Conservation (phyloP, 2,329 filamentous ascomycete genomes). For the Trichoderma arundinaceum region DNA sequence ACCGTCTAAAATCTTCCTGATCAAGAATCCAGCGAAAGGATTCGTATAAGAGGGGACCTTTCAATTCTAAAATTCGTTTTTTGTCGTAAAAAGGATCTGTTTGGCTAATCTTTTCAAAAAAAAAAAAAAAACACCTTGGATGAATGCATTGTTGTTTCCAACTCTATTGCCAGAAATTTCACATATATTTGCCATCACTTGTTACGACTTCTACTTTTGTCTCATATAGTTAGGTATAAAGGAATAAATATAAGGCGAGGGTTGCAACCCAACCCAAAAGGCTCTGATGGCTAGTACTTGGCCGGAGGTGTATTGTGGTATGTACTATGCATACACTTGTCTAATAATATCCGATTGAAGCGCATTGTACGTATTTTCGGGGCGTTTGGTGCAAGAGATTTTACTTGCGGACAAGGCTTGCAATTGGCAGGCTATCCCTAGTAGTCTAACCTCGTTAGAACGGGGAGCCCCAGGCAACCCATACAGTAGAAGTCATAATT, state of each 20-base stretch:
- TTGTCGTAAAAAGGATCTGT: slow-evolving; percentile 38
- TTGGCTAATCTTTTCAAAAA: background rate
- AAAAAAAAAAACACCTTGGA: background rate
- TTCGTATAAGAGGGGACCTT: slow-evolving; percentile 43
- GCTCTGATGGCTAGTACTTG: no score
- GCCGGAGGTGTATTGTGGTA: background rate
- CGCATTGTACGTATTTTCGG: no score
- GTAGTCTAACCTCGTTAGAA: no score
- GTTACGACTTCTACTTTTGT: background rate
- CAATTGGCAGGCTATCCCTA: background rate
- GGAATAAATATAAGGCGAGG: background rate
- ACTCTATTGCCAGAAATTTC: background rate
- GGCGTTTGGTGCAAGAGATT: no score
- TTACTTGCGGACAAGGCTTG: background rate
- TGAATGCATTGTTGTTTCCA: background rate
- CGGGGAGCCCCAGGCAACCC: no score
- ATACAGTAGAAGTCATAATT: no score
- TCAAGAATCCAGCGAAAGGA: slow-evolving; percentile 46
- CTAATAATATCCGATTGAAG: background rate
- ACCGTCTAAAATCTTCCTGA: slow-evolving; percentile 36
- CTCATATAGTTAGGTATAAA: background rate
- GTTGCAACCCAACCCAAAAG: background rate
- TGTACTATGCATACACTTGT: background rate
- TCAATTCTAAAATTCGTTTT: slow-evolving; percentile 43
- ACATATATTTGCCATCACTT: background rate